Base-by-base conservation (phyloP, 1,284 basidiomycete genomes). In the Apiotrichum gracile region DNA sequence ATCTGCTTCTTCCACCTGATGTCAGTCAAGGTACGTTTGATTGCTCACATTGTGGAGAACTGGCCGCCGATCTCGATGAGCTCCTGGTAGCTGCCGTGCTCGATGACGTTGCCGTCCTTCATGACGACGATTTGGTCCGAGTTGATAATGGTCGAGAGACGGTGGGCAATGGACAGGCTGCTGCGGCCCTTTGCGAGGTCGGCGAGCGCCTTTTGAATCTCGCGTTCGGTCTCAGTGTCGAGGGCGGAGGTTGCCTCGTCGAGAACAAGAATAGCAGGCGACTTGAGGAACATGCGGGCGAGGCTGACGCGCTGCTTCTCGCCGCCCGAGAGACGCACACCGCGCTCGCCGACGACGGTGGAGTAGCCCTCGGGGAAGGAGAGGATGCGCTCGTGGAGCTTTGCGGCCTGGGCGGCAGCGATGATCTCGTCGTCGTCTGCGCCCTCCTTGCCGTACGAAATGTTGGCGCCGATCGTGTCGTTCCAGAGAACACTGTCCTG, bases 401-500 rank as follows among this genome's bases (percentile, higher is more conserved):
- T 88, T 24, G 96, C 94, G 69, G 87, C 85, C 71, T 78, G 79
- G 40, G 92, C 86, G 4, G 86, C 94, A 58, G 83, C 83, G 51
- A 83, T 81, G 27, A 98, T 92, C 67, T 97, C 89, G 45, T 88
- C 90, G 65, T 98, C 92, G 2, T 78, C 85, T 24, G 92, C 91
- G 51, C 85, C 83, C 45, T 97, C 76, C 26, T 86, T 80, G 1
- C 96, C 94, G 69, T 98, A 98, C 1, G 91, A 80, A 41, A 98
- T 84, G 68, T 98, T 98, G 68, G 96, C 89, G 78, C 93, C 81
- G 49, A 98, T 87, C 64, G 96, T 85, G 29, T 88, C 87, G 73
- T 98, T 93, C 82, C 97, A 97, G 9, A 98, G 78, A 1, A 96
- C 91, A 17, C 91, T 97, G 67, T 98, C 96, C 72, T 98, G 94